Conservation (phyloP, 352 stramenopile species). For the Aphanomyces invadans region DNA sequence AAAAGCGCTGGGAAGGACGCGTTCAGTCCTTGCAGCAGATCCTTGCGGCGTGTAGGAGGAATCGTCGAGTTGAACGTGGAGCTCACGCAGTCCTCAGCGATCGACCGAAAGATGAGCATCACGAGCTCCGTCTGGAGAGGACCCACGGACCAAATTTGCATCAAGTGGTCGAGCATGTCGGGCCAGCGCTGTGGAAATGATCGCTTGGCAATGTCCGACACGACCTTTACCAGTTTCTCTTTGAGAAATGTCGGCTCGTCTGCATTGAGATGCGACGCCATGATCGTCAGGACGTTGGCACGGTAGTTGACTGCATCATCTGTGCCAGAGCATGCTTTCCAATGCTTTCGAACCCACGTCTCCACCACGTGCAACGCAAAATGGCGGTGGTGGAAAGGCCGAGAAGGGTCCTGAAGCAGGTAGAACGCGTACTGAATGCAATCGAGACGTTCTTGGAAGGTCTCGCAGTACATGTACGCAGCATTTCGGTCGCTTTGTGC, state of each 20-base stretch:
- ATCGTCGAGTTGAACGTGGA: constrained; percentile 75
- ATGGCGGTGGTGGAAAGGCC: constrained; percentile 41
- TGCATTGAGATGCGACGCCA: constrained; percentile 28
- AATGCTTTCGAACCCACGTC: constrained; percentile 53
- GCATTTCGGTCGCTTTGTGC: constrained; percentile 37
- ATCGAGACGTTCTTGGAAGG: constrained; percentile 61
- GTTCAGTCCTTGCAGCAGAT: constrained; percentile 73
- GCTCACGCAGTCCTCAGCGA: constrained; percentile 73
- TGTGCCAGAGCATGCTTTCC: constrained; percentile 34
- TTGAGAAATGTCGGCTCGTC: constrained; percentile 57
- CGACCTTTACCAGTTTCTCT: constrained; percentile 69
- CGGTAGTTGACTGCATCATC: constrained; percentile 44
- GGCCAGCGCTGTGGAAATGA: constrained; percentile 80
- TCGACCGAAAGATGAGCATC: constrained; percentile 57
- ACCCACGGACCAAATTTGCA: constrained; percentile 52
- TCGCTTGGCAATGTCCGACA: constrained; percentile 65
- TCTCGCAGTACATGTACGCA: constrained; percentile 66
- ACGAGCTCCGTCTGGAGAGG: constrained; percentile 54
- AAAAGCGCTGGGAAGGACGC: constrained; percentile 58
- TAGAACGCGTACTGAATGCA: constrained; percentile 67
- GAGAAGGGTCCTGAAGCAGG: constrained; percentile 27
- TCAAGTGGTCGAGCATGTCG: constrained; percentile 50
- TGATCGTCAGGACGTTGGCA: constrained; percentile 45
- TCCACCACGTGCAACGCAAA: constrained; percentile 76
- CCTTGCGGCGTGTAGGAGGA: constrained; percentile 57